Evolutionary conservation across 2,329 filamentous ascomycete genomes (phyloP).

Genomic region (Paecilomyces dactylethromorphus): DNA sequence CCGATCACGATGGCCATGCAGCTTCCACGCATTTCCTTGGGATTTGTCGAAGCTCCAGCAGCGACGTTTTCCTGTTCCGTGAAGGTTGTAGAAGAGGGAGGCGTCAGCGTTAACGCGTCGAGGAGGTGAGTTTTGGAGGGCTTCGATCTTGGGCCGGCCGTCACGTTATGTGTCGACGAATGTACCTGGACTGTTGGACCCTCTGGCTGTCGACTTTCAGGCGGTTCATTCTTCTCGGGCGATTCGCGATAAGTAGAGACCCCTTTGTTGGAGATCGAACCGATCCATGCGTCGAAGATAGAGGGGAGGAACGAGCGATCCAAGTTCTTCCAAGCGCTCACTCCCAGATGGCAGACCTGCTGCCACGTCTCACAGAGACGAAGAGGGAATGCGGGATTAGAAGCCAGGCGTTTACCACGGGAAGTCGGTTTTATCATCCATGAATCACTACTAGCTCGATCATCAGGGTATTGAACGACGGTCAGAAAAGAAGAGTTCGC

Average conservation of each 20-base stretch:
- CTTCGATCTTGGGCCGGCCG: not conserved
- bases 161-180: not conserved
- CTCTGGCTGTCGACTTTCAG: not conserved
- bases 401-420: not conserved
- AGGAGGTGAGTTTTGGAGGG: not conserved
- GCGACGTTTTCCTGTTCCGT: conserved; percentile 16
- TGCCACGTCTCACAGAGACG: conserved; percentile 19
- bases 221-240: not conserved
- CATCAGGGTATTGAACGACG: not conserved
- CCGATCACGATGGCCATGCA: conserved; percentile 33
- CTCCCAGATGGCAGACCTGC: conserved; percentile 23
- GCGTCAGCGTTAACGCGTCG: not conserved
- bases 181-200: not conserved
- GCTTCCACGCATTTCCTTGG: conserved; percentile 24
- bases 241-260: not conserved
- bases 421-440: not conserved
- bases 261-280: not conserved
- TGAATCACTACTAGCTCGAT: not conserved
- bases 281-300: not conserved
- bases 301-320: not conserved
- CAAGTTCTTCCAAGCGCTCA: conserved; percentile 7
- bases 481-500: not conserved
- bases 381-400: conserved; percentile 1
- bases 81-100: conserved; percentile 4
- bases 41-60: conserved; percentile 14